Evolutionary conservation across 1,284 basidiomycete genomes (phyloP), one percentile per base, ranked within the genome.

Genomic region (Pseudozyma thailandica): DNA sequence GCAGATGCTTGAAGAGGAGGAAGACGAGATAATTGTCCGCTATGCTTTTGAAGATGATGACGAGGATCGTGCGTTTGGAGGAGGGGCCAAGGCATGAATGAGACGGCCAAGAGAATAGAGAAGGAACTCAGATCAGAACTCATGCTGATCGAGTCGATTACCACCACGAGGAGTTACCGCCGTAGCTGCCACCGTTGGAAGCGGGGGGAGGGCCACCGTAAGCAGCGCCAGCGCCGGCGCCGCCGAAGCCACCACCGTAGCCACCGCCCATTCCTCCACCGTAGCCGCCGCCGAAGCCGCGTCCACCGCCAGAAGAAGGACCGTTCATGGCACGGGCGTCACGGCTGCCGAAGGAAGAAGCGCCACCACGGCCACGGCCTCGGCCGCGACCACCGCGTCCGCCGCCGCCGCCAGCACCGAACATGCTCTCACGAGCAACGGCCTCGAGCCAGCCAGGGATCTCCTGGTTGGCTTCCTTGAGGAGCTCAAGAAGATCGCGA

Each of bases 381-480:
- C 90, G 86, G 51, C 90, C 87, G 15, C 79, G 71, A 72, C 88
- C 82, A 33, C 88, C 85, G 37, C 88, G 86, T n/a, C 88, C 85
- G 72, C 82, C 86, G 72, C 82, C 86, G 38, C 84, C 70, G 41
- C 84, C 81, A 45, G 89, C 74, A 18, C 90, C 89, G 80, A 91
- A 94, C 49, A 90, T 87, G 42, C 89, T 86, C 85, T 98, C 94
- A 58, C 90, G 88, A 4, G 90, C 90, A 53, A 96, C 90, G 23
- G 89, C 89, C 82, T 94, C 92, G 55, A 98, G 87, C 94, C 94
- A 98, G n/a, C 83, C 71, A 4, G 94, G 94, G 52, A 94, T 90
- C 64, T 96, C 94, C 84, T 98, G 96, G 85, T 98, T 95, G 44
- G 95, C 95, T 85, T 98, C 95, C 64, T 92, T 90, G 51, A 98